A percentile compares a stretch with the other conserved stretches of the same genome.
phyloP scores from a whole-genome alignment of 805 yeast species.

The Candida tallmaniae region DNA sequence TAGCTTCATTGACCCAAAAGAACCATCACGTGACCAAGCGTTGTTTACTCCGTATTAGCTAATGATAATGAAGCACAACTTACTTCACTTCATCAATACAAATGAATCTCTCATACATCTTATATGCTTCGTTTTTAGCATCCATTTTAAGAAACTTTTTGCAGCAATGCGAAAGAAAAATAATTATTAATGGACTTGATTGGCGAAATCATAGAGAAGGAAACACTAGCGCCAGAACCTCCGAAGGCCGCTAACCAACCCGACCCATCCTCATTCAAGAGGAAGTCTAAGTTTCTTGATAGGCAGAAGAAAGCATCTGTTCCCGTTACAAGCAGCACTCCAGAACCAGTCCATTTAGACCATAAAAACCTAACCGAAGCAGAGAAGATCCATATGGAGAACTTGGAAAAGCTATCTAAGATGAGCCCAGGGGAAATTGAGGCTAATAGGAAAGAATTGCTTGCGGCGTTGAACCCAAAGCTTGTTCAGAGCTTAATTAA shows the following conservation, averaged over 20 bases:
- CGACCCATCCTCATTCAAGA: conserved; percentile 31
- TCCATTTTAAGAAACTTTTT: no score
- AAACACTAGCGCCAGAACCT: conserved; percentile 32
- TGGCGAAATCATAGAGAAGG: conserved; percentile 70
- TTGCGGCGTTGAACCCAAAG: conserved; percentile 64
- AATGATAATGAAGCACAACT: no score
- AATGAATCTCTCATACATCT: no score
- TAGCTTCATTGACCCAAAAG: no score
- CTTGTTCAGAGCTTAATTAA: conserved; percentile 55
- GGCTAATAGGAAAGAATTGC: conserved; percentile 60
- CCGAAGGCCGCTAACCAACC: conserved; percentile 18
- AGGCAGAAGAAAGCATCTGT: not conserved
- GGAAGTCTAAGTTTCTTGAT: not conserved
- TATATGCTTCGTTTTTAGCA: no score
- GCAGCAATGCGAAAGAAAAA: no score
- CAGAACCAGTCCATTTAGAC: not conserved
- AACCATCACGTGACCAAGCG: no score
- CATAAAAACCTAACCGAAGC: conserved; percentile 45
- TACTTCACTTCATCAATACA: no score
- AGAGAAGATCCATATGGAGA: conserved; percentile 74
- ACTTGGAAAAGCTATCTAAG: conserved; percentile 51
- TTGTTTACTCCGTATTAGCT: no score
- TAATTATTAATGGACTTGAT: conserved; percentile 75
- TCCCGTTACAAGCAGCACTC: not conserved
- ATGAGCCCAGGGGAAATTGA: conserved; percentile 67